phyloP scores from a whole-genome alignment of 2,329 filamentous ascomycete genomes.

The Lasiodiplodia sp. region DNA sequence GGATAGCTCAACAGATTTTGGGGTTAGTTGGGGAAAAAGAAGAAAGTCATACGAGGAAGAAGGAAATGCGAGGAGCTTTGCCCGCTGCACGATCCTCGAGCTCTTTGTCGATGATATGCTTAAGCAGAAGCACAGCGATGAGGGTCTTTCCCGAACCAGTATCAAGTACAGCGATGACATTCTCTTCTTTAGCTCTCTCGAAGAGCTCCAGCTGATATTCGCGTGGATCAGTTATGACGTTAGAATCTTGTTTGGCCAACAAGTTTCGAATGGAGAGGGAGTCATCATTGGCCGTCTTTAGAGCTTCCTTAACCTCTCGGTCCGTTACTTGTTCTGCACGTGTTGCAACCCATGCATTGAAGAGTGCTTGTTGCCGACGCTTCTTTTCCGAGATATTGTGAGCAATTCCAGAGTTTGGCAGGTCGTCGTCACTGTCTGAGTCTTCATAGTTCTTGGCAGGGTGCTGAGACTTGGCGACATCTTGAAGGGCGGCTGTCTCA shows the following conservation, averaged over 20 bases:
- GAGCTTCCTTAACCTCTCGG: constrained; percentile 43
- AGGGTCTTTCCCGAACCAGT: constrained; percentile 97
- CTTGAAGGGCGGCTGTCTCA: not conserved
- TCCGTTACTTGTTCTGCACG: constrained; percentile 53
- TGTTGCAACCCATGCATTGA: constrained; percentile 52
- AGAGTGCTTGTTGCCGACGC: constrained; percentile 51
- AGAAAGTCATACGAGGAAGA: constrained; percentile 72
- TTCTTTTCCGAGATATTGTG: constrained; percentile 47
- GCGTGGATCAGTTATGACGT: constrained; percentile 77
- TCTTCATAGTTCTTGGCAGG: constrained; percentile 33
- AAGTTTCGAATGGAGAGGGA: constrained; percentile 61
- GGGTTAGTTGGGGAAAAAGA: not conserved
- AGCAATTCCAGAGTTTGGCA: constrained; percentile 34
- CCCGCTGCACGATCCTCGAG: constrained; percentile 71
- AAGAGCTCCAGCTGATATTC: constrained; percentile 95
- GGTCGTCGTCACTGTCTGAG: constrained; percentile 36
- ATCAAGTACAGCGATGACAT: constrained; percentile 91
- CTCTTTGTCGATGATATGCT: constrained; percentile 78
- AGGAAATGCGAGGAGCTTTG: constrained; percentile 70
- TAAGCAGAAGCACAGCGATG: constrained; percentile 87
- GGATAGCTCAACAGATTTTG: not conserved
- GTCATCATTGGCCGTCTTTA: constrained; percentile 51
- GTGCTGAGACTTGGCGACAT: not conserved
- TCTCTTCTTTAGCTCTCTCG: constrained; percentile 81
- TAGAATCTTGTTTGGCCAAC: constrained; percentile 58